These are phyloP conservation scores for Flaveria robusta DNA, from an alignment of 129 eudicot species.

Conservation along the genomic window DNA sequence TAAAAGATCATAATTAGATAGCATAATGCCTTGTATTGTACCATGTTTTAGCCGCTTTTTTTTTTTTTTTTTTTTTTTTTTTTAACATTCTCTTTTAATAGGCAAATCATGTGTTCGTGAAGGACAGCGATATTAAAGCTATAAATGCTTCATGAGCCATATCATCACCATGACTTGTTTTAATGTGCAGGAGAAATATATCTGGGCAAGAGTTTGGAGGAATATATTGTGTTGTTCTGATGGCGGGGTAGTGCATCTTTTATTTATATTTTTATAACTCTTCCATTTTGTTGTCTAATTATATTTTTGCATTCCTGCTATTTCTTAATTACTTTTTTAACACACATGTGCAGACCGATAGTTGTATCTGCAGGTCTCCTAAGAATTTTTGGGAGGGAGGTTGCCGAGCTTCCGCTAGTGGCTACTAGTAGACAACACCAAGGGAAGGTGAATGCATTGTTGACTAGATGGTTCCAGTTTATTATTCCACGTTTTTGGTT, in stretches of 20 bases:
- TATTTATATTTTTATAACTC: neutral
- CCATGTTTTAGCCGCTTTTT: slow-evolving; percentile 1
- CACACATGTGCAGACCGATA: slow-evolving; percentile 53
- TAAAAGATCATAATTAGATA: slow-evolving; percentile 1
- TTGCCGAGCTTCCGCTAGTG: slow-evolving; percentile 92
- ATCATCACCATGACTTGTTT: slow-evolving; percentile 4
- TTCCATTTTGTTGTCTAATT: neutral
- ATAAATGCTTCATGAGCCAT: slow-evolving; percentile 20
- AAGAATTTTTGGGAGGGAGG: slow-evolving; percentile 84
- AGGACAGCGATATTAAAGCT: neutral
- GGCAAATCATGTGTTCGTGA: neutral
- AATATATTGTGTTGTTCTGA: slow-evolving; percentile 79
- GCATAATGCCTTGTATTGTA: neutral
- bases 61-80: slow-evolving; percentile 12
- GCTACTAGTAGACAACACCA: slow-evolving; percentile 91
- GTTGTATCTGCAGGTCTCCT: slow-evolving; percentile 90
- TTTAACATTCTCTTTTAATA: neutral
- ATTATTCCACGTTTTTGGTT: neutral
- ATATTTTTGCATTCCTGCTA: neutral
- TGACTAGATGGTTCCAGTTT: slow-evolving; percentile 1
- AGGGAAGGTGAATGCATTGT: slow-evolving; percentile 66
- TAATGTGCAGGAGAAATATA: slow-evolving; percentile 81
- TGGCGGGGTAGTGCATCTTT: slow-evolving; percentile 60
- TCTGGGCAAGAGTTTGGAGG: slow-evolving; percentile 98
- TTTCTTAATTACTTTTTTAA: neutral